Evolutionary conservation across 208 protist genomes (phyloP).

Genomic region (Acanthamoeba sp.): DNA sequence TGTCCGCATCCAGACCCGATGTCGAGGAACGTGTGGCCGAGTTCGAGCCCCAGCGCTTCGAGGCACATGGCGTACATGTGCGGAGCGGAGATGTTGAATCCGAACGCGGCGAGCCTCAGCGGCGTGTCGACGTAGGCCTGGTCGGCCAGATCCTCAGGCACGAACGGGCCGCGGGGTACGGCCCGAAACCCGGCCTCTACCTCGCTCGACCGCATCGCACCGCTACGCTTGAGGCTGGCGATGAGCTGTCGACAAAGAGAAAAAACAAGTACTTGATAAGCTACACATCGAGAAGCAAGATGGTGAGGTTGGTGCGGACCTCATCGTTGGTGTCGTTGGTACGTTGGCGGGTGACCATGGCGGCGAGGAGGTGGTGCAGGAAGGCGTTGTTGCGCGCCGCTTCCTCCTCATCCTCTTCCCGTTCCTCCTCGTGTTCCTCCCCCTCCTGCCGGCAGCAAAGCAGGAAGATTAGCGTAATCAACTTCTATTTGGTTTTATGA

Average conservation of each 20-base stretch:
- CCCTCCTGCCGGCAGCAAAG: background rate
- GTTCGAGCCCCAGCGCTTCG: slow-evolving; percentile 11
- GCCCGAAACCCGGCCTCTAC: background rate
- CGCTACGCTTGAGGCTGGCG: background rate
- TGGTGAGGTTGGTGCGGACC: background rate
- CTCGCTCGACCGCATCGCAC: background rate
- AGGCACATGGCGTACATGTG: slow-evolving; percentile 70
- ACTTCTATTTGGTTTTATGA: background rate
- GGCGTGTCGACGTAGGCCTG: slow-evolving; percentile 54
- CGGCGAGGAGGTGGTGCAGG: slow-evolving; percentile 34
- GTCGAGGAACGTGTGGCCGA: slow-evolving; percentile 31
- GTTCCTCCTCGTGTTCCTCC: slow-evolving; percentile 6
- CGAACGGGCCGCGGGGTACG: slow-evolving; percentile 1
- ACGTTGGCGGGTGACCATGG: slow-evolving; percentile 44
- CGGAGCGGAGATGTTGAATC: slow-evolving; percentile 34
- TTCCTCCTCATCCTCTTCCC: slow-evolving; percentile 46
- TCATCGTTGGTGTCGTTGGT: slow-evolving; percentile 55
- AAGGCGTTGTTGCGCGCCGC: slow-evolving; percentile 39
- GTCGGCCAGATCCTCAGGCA: background rate
- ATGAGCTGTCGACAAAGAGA: background rate
- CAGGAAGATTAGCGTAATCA: too few species aligned
- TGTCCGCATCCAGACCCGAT: slow-evolving; percentile 40
- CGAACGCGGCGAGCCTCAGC: background rate
- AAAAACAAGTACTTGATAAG: background rate
- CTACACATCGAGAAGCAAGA: background rate